A percentile compares a stretch with the other conserved stretches of the same genome.
Evolutionary conservation across 2,329 filamentous ascomycete genomes (phyloP).

Genomic region (Ambrosiella beaveri): DNA sequence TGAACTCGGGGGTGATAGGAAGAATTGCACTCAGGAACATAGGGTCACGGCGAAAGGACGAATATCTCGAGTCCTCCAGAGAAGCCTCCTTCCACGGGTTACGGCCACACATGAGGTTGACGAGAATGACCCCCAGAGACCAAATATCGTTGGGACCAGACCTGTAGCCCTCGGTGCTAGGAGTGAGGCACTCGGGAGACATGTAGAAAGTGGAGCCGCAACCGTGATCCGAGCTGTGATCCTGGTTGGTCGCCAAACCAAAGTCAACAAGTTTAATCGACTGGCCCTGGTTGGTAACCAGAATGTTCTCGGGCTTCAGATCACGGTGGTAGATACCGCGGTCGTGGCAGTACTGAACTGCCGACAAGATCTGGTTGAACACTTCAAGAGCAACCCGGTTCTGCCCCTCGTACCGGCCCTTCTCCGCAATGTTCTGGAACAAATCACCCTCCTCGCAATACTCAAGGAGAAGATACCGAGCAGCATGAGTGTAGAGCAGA

Average conservation of each 20-base stretch:
- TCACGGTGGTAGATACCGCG: conserved; percentile 93
- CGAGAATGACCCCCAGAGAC: conserved; percentile 93
- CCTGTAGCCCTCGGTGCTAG: conserved; percentile 58
- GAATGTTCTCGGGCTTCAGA: conserved; percentile 93
- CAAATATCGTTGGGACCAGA: conserved; percentile 94
- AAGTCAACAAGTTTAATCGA: conserved; percentile 96
- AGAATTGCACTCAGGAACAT: conserved; percentile 87
- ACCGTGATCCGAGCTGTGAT: conserved; percentile 80
- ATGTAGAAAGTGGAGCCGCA: conserved; percentile 99
- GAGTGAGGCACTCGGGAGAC: conserved; percentile 90
- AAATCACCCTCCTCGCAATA: conserved; percentile 94
- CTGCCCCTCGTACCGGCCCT: conserved; percentile 82
- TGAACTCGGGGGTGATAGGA: conserved; percentile 75
- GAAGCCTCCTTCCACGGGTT: conserved; percentile 99
- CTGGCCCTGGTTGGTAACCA: conserved; percentile 74
- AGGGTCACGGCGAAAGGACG: conserved; percentile 68
- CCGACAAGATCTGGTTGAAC: conserved; percentile 91
- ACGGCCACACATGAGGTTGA: conserved; percentile 92
- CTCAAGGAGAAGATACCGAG: conserved; percentile 90
- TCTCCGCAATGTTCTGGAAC: conserved; percentile 94
- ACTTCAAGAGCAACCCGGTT: conserved; percentile 72
- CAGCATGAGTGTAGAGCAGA: conserved; percentile 81
- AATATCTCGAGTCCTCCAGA: conserved; percentile 83
- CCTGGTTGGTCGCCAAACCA: conserved; percentile 75
- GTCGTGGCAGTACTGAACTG: conserved; percentile 86